A percentile compares a stretch with the other conserved stretches of the same genome.
Conservation (phyloP, 306 rosid species). For the Citrullus mucosospermus region DNA sequence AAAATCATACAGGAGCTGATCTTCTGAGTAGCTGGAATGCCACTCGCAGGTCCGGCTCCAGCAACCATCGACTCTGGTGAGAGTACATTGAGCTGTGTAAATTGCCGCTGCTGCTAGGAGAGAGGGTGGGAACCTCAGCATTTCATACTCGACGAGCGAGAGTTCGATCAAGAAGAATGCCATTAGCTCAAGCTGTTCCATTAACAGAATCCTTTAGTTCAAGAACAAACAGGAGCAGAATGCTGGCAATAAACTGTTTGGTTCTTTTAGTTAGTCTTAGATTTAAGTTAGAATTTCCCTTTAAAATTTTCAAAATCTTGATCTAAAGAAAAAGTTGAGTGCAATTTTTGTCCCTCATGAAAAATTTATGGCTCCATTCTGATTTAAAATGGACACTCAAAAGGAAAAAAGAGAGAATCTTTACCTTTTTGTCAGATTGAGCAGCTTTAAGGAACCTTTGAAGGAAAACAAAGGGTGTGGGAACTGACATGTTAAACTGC, state of each 20-base stretch:
- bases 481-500: slow-evolving; percentile 85
- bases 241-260: too few species aligned
- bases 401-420: neutral
- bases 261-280: too few species aligned
- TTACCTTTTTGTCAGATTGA: slow-evolving; percentile 64
- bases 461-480: slow-evolving; percentile 75
- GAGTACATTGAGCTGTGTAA: slow-evolving; percentile 58
- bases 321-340: neutral
- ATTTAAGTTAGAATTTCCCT: too few species aligned
- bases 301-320: too few species aligned
- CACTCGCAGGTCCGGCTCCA: slow-evolving; percentile 87
- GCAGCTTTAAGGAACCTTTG: slow-evolving; percentile 93
- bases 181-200: slow-evolving; percentile 56
- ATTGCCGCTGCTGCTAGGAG: slow-evolving; percentile 80
- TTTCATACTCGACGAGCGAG: slow-evolving; percentile 73
- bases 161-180: slow-evolving; percentile 90
- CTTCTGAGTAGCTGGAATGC: slow-evolving; percentile 77
- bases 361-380: neutral
- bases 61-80: slow-evolving; percentile 21
- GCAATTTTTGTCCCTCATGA: neutral
- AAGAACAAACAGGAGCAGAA: too few species aligned
- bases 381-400: neutral
- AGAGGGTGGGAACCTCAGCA: slow-evolving; percentile 78
- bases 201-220: neutral
- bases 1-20: slow-evolving; percentile 52